phyloP scores from a whole-genome alignment of 2,329 filamentous ascomycete genomes.

The Botrytis elliptica region DNA sequence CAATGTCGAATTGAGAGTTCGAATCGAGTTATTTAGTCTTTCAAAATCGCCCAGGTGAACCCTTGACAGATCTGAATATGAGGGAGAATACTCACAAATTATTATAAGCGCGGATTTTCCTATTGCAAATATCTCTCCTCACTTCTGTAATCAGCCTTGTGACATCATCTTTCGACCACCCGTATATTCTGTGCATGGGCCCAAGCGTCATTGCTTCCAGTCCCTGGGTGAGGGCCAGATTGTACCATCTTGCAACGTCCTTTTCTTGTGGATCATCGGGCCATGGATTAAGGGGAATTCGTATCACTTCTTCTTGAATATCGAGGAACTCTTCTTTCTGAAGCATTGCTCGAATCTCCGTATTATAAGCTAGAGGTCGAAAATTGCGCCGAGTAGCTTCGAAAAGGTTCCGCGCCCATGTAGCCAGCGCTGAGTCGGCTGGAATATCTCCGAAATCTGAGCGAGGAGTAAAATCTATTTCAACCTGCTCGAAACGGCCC shows the following conservation, averaged over 20 bases:
- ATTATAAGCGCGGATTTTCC: slow-evolving; percentile 70
- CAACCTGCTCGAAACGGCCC: slow-evolving; percentile 84
- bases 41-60: not conserved
- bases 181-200: slow-evolving; percentile 65
- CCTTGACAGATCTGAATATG: slow-evolving; percentile 3
- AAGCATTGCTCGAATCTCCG: slow-evolving; percentile 59
- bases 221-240: slow-evolving; percentile 71
- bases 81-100: slow-evolving; percentile 62
- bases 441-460: slow-evolving; percentile 66
- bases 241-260: slow-evolving; percentile 79
- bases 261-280: slow-evolving; percentile 61
- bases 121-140: slow-evolving; percentile 66
- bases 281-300: slow-evolving; percentile 74
- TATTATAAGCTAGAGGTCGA: slow-evolving; percentile 65
- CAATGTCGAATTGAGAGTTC: not conserved
- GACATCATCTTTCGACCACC: slow-evolving; percentile 63
- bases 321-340: slow-evolving; percentile 75
- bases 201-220: slow-evolving; percentile 71
- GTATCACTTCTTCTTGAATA: slow-evolving; percentile 67
- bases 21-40: not conserved
- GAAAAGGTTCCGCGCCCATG: slow-evolving; percentile 70
- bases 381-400: slow-evolving; percentile 65
- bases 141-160: slow-evolving; percentile 60
- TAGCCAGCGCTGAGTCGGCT: slow-evolving; percentile 54
- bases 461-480: slow-evolving; percentile 78